Evolutionary conservation across 345 rosid species (phyloP).

Genomic region (Arabidopsis arenosa): DNA sequence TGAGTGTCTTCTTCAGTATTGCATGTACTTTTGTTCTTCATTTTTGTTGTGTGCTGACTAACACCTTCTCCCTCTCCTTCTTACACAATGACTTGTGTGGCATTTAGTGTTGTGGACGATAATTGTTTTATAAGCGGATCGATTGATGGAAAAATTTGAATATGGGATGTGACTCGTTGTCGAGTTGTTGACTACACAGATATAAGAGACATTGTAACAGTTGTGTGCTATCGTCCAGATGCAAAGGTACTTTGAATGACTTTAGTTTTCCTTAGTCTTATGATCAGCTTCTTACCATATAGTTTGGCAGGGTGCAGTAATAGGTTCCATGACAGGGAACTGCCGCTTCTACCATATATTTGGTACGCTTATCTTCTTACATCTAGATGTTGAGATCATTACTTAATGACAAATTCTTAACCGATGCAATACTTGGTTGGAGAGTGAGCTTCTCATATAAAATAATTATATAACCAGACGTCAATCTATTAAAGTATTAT

Average conservation of each 20-base stretch:
- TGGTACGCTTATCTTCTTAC: conserved; percentile 50
- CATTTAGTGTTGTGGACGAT: conserved; percentile 63
- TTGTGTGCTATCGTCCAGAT: conserved; percentile 63
- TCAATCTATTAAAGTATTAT: no score
- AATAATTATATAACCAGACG: no score
- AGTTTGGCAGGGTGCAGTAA: conserved; percentile 59
- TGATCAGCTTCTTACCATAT: conserved; percentile 16
- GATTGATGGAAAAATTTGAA: conserved; percentile 77
- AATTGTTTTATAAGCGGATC: conserved; percentile 69
- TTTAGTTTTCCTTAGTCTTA: background rate
- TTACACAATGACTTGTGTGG: conserved; percentile 64
- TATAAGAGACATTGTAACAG: conserved; percentile 70
- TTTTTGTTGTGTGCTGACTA: background rate
- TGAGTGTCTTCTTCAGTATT: conserved; percentile 33
- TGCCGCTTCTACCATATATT: conserved; percentile 58
- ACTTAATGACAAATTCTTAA: background rate
- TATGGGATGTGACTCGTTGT: conserved; percentile 66
- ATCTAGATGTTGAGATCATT: background rate
- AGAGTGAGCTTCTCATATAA: no score
- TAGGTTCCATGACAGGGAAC: conserved; percentile 69
- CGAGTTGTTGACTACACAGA: conserved; percentile 67
- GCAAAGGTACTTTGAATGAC: conserved; percentile 56
- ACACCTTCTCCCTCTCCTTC: background rate
- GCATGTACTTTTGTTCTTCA: background rate
- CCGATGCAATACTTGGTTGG: background rate